Base-by-base conservation (phyloP, 345 rosid species). In the Murraya koenigii region DNA sequence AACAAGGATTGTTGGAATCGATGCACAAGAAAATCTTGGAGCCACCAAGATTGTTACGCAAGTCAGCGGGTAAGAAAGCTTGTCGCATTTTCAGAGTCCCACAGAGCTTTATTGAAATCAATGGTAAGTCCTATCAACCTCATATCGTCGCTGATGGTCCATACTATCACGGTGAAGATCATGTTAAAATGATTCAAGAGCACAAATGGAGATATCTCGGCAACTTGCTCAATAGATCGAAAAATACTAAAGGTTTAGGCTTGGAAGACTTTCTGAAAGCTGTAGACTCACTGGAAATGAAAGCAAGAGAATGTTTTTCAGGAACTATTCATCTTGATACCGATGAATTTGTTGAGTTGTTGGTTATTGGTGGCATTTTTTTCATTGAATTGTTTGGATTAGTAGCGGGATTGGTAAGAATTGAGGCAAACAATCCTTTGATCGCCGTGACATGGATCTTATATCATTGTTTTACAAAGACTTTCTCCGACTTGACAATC, bases 121-220 rank as follows among this genome's bases (percentile, higher is more conserved):
- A 93, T 79, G 90, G 90, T 20, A 82, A 62, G 84, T 86, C 82
- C 56, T 93, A 93, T 39, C 83, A 84, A 72, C 97, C 98, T 19
- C 90, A 85, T 17, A 87, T 89, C 6, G 93, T 91, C 77, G 90
- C 98, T 0, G 78, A 91, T 0, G 98, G 98, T 6, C 98, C 98
- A 2, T 90, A 87, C 69, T 94, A 93, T 85, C 77, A 81, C 3
- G 89, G 89, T 17, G 56, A 88, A 52, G 47, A 77, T 0, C 84
- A 85, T 1, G 87, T 91, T 25, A 63, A 67, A 55, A 91, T 93
- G 92, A 90, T 93, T 25, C 89, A 93, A 75, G 94, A 93, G 81
- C 98, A 93, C 81, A 93, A 93, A 72, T 93, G 98, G 94, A 80
- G 78, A 19, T 93, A 91, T 74, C 72, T 93, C 20, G 86, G 91